Conservation (phyloP, 1,139 yeast species). For the Scheffersomyces illinoinensis region DNA sequence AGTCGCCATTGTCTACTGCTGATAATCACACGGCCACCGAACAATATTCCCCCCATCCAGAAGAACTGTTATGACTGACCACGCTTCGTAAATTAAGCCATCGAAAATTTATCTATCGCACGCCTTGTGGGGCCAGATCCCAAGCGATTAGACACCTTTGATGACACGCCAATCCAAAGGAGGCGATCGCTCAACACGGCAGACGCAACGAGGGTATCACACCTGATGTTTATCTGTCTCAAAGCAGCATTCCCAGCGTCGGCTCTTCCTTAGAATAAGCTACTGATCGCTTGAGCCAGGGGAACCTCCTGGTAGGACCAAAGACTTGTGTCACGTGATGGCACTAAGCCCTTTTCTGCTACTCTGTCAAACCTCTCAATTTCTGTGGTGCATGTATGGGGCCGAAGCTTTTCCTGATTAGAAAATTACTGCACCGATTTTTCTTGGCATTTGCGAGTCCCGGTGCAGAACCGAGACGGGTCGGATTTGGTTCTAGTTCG, state of each 20-base stretch:
- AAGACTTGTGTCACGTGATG: not conserved
- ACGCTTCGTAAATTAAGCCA: not conserved
- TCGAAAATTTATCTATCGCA: not conserved
- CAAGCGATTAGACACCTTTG: not conserved
- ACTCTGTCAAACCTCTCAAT: not conserved
- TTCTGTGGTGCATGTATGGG: not conserved
- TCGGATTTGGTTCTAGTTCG: not conserved
- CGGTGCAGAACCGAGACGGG: not conserved
- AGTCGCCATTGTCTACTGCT: not conserved
- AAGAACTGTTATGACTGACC: not conserved
- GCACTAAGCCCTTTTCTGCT: not conserved
- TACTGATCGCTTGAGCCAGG: not conserved
- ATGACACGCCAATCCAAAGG: not conserved
- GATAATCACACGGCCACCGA: not conserved
- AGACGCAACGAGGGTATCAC: not conserved
- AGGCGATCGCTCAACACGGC: not conserved
- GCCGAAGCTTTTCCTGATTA: not conserved
- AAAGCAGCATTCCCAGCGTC: not conserved
- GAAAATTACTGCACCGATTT: not conserved
- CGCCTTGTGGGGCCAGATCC: not conserved
- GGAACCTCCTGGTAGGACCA: not conserved
- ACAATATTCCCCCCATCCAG: not conserved
- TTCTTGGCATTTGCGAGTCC: not conserved
- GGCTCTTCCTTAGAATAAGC: not conserved
- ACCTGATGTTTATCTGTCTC: not conserved